These are phyloP conservation scores for Arthrobotrys sinensis DNA, from an alignment of 2,329 filamentous ascomycete species.

Conservation along the genomic window DNA sequence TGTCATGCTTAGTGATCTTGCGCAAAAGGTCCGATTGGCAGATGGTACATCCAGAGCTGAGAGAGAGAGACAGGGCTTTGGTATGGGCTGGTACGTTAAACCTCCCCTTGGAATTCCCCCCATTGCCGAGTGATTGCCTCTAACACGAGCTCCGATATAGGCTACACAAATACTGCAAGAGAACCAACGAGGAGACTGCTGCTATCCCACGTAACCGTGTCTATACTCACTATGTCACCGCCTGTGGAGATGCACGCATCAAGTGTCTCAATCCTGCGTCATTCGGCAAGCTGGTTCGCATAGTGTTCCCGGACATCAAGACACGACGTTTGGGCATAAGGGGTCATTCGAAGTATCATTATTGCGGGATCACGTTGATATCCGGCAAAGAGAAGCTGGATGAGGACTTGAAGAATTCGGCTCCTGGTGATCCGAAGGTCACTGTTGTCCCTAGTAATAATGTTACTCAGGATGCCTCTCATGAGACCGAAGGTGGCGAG, in stretches of 20 bases:
- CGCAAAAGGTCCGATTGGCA: constrained; percentile 63
- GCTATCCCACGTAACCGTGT: constrained; percentile 91
- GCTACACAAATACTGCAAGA: constrained; percentile 65
- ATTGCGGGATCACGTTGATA: constrained; percentile 69
- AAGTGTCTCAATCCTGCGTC: constrained; percentile 96
- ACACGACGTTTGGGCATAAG: constrained; percentile 92
- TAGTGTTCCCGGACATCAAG: constrained; percentile 95
- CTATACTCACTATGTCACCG: constrained; percentile 93
- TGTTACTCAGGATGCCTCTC: constrained; percentile 63
- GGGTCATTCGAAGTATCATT: constrained; percentile 98
- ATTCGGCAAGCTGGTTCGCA: constrained; percentile 95
- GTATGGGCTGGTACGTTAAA: constrained; percentile 83
- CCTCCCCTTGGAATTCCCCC: constrained; percentile 5
- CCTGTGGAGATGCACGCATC: constrained; percentile 92
- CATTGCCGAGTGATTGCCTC: not conserved
- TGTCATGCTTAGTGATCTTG: constrained; percentile 63
- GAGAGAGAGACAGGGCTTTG: constrained; percentile 86
- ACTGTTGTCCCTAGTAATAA: constrained; percentile 69
- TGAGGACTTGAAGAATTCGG: constrained; percentile 57
- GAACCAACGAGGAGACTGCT: constrained; percentile 63
- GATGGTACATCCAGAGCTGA: constrained; percentile 76
- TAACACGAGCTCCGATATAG: constrained; percentile 51
- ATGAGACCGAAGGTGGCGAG: constrained; percentile 61
- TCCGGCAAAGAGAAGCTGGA: constrained; percentile 68
- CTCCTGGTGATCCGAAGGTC: constrained; percentile 45